Conservation (phyloP, 2,329 filamentous ascomycete species). For the Trichoderma sp. region DNA sequence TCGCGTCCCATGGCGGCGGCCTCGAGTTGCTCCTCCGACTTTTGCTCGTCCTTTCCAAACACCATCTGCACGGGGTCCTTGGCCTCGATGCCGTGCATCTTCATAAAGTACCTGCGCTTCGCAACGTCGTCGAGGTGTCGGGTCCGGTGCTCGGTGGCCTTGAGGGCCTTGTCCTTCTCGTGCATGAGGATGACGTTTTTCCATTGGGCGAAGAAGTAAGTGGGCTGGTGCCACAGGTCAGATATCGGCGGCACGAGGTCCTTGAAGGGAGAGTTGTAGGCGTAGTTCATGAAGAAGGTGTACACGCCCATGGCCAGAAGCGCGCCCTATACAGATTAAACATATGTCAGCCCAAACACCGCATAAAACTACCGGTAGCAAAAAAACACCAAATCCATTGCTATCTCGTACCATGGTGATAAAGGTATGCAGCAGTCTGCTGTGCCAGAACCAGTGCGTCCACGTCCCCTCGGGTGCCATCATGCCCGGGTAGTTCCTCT, state of each 20-base stretch:
- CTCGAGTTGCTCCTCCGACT: slow-evolving; percentile 38
- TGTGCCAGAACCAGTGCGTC: slow-evolving; percentile 81
- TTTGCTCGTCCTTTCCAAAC: slow-evolving; percentile 38
- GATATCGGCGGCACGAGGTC: slow-evolving; percentile 72
- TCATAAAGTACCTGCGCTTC: slow-evolving; percentile 81
- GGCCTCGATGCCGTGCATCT: slow-evolving; percentile 77
- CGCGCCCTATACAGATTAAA: slow-evolving; percentile 52
- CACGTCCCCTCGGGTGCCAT: slow-evolving; percentile 82
- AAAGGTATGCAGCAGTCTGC: slow-evolving; percentile 69
- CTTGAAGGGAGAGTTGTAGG: slow-evolving; percentile 71
- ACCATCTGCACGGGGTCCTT: slow-evolving; percentile 52
- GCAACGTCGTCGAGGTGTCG: slow-evolving; percentile 78
- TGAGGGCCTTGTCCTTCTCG: slow-evolving; percentile 64
- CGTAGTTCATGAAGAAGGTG: slow-evolving; percentile 77
- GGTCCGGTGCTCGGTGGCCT: slow-evolving; percentile 69
- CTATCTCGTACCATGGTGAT: slow-evolving; percentile 70
- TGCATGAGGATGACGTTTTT: slow-evolving; percentile 74
- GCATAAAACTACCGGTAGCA: background rate
- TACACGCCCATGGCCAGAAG: slow-evolving; percentile 66
- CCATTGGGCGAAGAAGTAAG: slow-evolving; percentile 62
- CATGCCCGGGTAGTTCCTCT: slow-evolving; percentile 79
- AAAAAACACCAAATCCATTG: background rate
- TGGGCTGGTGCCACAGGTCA: slow-evolving; percentile 66
- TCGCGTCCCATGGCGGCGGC: slow-evolving; percentile 37
- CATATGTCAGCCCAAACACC: slow-evolving; percentile 1